These are phyloP conservation scores for Aspergillus sp. DNA, from an alignment of 2,329 filamentous ascomycete genomes.

Conservation along the genomic window DNA sequence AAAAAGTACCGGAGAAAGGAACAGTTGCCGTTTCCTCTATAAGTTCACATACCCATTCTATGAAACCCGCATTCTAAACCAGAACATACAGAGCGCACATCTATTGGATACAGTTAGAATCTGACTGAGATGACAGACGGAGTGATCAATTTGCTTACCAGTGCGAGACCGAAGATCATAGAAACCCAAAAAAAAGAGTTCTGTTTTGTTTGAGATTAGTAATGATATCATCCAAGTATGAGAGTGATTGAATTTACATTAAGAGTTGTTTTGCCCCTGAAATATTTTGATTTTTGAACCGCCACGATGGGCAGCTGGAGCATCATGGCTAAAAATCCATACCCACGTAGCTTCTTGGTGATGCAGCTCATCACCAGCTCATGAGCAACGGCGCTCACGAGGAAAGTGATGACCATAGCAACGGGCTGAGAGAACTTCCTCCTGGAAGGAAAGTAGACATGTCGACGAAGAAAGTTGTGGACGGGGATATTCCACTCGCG, in stretches of 20 bases:
- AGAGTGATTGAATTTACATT: slow-evolving; percentile 49
- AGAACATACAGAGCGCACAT: slow-evolving; percentile 60
- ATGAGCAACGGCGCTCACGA: slow-evolving; percentile 83
- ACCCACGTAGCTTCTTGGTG: slow-evolving; percentile 91
- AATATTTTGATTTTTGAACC: slow-evolving; percentile 73
- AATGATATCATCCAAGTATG: no score
- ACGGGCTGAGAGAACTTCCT: slow-evolving; percentile 69
- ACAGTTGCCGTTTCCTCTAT: not conserved
- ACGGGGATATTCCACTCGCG: slow-evolving; percentile 98
- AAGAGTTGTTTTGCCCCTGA: slow-evolving; percentile 68
- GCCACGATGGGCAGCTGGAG: slow-evolving; percentile 92
- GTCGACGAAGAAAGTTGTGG: slow-evolving; percentile 88
- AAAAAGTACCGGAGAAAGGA: not conserved
- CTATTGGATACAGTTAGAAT: slow-evolving; percentile 23
- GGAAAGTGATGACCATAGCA: slow-evolving; percentile 85
- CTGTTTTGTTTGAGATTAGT: not conserved
- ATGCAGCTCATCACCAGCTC: slow-evolving; percentile 98
- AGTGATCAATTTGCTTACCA: slow-evolving; percentile 52
- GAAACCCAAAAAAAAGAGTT: slow-evolving; percentile 73
- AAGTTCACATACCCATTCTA: not conserved
- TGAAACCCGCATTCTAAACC: slow-evolving; percentile 5
- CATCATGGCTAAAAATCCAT: slow-evolving; percentile 95
- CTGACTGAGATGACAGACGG: no score
- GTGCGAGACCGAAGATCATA: slow-evolving; percentile 79
- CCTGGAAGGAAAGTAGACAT: slow-evolving; percentile 83